Percentiles rank a stretch among this genome's conserved stretches.
Evolutionary conservation across 768 basidiomycete species (phyloP).

Genomic region (Russula olivacea): DNA sequence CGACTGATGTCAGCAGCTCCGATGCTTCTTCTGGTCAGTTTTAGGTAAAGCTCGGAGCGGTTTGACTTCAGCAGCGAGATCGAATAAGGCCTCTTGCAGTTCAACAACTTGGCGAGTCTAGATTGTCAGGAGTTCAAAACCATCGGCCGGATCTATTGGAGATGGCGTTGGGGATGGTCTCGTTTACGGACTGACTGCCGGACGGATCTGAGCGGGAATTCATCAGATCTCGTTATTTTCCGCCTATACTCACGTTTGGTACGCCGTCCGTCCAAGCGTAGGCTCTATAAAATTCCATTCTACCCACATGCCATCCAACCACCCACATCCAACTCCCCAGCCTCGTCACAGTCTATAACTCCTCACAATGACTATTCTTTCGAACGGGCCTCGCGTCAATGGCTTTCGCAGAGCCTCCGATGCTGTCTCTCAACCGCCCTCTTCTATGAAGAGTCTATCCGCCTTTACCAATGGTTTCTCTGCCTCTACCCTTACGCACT

Average conservation of each 20-base stretch:
- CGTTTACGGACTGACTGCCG: slow-evolving; percentile 8
- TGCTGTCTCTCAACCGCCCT: neutral
- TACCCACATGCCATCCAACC: neutral
- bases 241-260: neutral
- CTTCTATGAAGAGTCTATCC: neutral
- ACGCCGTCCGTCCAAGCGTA: slow-evolving; percentile 2
- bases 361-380: slow-evolving; percentile 22
- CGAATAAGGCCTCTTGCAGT: neutral
- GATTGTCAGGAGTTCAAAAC: neutral
- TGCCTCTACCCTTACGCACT: neutral
- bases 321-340: neutral
- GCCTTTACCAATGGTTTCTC: neutral
- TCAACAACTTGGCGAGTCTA: neutral
- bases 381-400: slow-evolving; percentile 17
- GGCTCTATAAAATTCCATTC: slow-evolving; percentile 12
- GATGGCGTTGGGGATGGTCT: neutral
- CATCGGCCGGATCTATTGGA: slow-evolving; percentile 10
- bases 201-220: slow-evolving; percentile 7
- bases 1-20: neutral
- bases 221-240: neutral
- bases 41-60: slow-evolving; percentile 1
- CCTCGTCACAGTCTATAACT: neutral
- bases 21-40: neutral
- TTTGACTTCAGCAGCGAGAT: neutral
- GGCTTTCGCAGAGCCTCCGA: slow-evolving; percentile 7